Evolutionary conservation across 768 basidiomycete species (phyloP), one percentile per base, ranked within the genome.

Genomic region (Hericium rajendrae): DNA sequence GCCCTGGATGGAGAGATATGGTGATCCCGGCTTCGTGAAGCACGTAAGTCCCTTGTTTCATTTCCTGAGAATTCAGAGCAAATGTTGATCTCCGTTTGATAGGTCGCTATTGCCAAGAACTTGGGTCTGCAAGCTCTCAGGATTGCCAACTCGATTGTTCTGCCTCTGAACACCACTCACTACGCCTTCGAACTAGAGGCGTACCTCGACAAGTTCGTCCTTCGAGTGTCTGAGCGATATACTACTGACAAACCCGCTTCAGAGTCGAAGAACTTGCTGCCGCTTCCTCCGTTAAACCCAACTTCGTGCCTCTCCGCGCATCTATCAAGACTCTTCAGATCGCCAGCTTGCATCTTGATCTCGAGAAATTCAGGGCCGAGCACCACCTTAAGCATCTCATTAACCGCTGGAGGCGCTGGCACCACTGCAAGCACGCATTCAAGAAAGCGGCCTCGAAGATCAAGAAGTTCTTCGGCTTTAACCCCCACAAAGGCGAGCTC

Each of bases 131-230:
- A 78, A 61, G 67, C 75, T 4, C 66, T 86, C n/a, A 74, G 83
- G 40, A 57, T 86, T 3, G 72, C 80, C 4, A 77, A 80, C 56
- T 71, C 77, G 20, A 67, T 84, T 48, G 66, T 86, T 18, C 71
- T 86, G 20, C 85, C 85, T 1, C 68, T 86, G 60, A 86, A 86
- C 66, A 85, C 84, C 8, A 86, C 84, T 0, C 81, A 85, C 66
- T 86, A 86, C 61, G 69, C 83, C 0, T 66, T 73, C 38, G 79
- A 84, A 59, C 72, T 87, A 22, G 73, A 69, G 50, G 64, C 61
- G 18, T 86, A 87, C 65, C 72, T 84, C 3, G 65, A 76, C 52
- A 73, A 74, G 83, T 83, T 22, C 48, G 38, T 56, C 22, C 54
- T 8, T 49, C 22, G 32, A 9, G 39, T 9, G 3, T 18, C 20